A percentile compares a stretch with the other conserved stretches of the same genome.
Evolutionary conservation across 139 green algal species (phyloP).

Genomic region (Tetraselmis striata): DNA sequence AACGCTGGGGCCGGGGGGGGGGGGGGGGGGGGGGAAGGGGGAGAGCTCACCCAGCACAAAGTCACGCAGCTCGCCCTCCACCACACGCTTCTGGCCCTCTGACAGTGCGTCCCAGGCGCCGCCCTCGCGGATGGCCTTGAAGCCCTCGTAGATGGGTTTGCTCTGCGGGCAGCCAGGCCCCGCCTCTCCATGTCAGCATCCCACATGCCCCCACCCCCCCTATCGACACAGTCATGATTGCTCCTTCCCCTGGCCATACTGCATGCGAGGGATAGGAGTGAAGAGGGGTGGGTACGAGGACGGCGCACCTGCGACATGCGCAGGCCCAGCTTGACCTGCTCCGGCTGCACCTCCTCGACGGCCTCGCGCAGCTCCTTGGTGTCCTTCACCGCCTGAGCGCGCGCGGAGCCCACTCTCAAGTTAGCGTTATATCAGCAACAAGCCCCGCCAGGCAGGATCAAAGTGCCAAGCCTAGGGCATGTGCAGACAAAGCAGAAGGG

Average conservation of each 20-base stretch:
- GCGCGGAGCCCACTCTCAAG: too few relatives aligned
- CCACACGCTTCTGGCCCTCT: constrained; percentile 70
- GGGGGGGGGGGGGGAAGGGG: too few relatives aligned
- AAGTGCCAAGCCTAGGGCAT: not conserved
- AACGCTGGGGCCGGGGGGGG: too few relatives aligned
- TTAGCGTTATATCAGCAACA: too few relatives aligned
- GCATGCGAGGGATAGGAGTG: too few relatives aligned
- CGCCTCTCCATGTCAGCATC: constrained; percentile 5
- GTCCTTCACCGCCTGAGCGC: constrained; percentile 87
- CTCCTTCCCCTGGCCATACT: too few relatives aligned
- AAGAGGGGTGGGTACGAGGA: too few relatives aligned
- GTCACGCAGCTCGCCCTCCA: constrained; percentile 78
- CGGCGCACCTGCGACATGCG: constrained; percentile 70
- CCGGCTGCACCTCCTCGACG: constrained; percentile 90
- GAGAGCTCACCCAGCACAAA: constrained; percentile 58
- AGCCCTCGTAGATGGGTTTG: constrained; percentile 63
- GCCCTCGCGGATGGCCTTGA: constrained; percentile 56
- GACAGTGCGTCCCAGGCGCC: constrained; percentile 46
- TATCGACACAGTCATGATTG: too few relatives aligned
- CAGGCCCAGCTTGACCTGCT: constrained; percentile 79
- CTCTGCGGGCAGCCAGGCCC: constrained; percentile 27
- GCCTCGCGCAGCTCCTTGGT: constrained; percentile 73
- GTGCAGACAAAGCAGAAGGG: not conserved
- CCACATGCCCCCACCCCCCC: too few relatives aligned
- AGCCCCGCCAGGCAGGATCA: not conserved